Evolutionary conservation across 2,329 filamentous ascomycete genomes (phyloP).

Genomic region (Pezicula radicicola): DNA sequence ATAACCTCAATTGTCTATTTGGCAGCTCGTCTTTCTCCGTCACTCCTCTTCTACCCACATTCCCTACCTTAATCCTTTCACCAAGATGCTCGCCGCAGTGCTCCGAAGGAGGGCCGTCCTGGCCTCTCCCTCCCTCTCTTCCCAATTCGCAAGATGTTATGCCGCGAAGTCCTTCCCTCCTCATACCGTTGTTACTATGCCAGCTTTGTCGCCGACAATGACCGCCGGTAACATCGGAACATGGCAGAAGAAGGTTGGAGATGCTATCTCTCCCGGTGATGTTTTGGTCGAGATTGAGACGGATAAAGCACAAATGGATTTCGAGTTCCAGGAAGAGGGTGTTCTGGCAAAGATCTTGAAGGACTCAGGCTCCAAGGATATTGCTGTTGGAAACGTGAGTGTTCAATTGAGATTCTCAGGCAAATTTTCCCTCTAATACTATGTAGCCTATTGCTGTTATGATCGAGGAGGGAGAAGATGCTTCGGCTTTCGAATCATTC

Average conservation of each 20-base stretch:
- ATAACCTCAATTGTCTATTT: slow-evolving; percentile 22
- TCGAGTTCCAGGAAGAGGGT: slow-evolving; percentile 98
- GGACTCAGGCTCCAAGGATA: slow-evolving; percentile 89
- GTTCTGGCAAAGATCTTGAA: slow-evolving; percentile 91
- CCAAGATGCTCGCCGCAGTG: slow-evolving; percentile 58
- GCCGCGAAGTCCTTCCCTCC: slow-evolving; percentile 78
- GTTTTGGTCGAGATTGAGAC: slow-evolving; percentile 98
- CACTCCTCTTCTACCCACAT: slow-evolving; percentile 13
- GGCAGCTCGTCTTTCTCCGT: slow-evolving; percentile 10
- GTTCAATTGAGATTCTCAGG: slow-evolving; percentile 16
- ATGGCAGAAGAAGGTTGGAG: slow-evolving; percentile 97
- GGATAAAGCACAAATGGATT: slow-evolving; percentile 99
- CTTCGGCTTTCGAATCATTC: slow-evolving; percentile 86
- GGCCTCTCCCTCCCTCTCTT: slow-evolving; percentile 45
- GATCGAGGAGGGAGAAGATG: slow-evolving; percentile 86
- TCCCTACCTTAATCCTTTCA: slow-evolving; percentile 21
- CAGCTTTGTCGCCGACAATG: slow-evolving; percentile 97
- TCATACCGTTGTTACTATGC: slow-evolving; percentile 96
- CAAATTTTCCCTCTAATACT: slow-evolving; percentile 24
- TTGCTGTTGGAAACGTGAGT: slow-evolving; percentile 91
- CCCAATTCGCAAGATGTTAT: slow-evolving; percentile 55
- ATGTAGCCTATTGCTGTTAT: slow-evolving; percentile 89
- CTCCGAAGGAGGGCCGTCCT: slow-evolving; percentile 60
- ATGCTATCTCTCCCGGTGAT: slow-evolving; percentile 83
- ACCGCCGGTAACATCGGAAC: slow-evolving; percentile 91